Base-by-base conservation (phyloP, 139 green algal genomes). In the Volvox reticuliferus region DNA sequence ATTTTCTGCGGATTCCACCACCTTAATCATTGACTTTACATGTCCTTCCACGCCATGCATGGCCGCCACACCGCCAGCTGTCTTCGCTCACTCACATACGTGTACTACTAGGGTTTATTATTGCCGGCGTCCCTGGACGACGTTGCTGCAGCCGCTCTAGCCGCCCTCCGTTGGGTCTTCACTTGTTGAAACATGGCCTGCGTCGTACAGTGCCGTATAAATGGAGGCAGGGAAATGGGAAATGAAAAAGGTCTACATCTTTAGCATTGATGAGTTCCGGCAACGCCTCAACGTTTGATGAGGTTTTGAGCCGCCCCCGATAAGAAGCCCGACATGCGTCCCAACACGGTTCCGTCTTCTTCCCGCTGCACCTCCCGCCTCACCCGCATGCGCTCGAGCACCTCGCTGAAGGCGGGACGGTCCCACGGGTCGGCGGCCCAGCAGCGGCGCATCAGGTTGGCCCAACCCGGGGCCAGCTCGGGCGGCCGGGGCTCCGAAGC, bases 391-490 rank as follows among this genome's bases (percentile, higher is more conserved):
- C n/a, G 33, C 79, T 76, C 21, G 62, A 91, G 79, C n/a, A 94
- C 79, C 9, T 90, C 85, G 0, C 18, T 77, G 79, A 96, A 97
- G 30, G 75, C 79, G 0, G 95, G 95, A 0, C 95, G 90, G 5
- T 73, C 33, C 13, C 30, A 37, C 26, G 95, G 92, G 62, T 91
- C 81, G 55, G 96, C 90, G 0, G 77, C 83, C 95, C 95, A 97
- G 92, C 95, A 97, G 24, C 79, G 62, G 77, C 93, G 62, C 87
- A 96, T 94, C 24, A 97, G 91, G 17, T 22, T 80, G n/a, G 67
- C n/a, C 88, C 91, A 97, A 62, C 76, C 75, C 61, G 76, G 76
- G 1, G 62, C 87, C 14, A n/a, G 76, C 61, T 78, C 61, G 17
- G 62, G 35, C 12, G 76, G 87, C 28, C 30, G 61, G 20, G 76